A percentile compares a stretch with the other conserved stretches of the same genome.
These are phyloP conservation scores for Zygoascus tannicola DNA, from an alignment of 805 yeast species.

Conservation along the genomic window DNA sequence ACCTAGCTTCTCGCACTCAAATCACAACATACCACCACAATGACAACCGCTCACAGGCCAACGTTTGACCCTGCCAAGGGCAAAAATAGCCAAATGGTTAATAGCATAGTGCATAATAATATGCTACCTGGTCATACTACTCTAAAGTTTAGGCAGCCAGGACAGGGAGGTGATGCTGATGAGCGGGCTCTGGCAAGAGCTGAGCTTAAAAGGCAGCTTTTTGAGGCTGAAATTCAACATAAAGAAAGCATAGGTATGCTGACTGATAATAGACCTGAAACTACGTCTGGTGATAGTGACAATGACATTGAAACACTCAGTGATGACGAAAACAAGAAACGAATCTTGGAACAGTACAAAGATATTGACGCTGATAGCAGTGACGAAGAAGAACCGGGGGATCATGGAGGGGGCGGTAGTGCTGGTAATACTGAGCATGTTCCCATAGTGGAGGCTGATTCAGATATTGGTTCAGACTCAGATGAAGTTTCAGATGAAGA, in stretches of 20 bases:
- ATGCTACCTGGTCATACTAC: slow-evolving; percentile 46
- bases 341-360: slow-evolving; percentile 7
- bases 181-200: slow-evolving; percentile 11
- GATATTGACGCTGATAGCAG: slow-evolving; percentile 8
- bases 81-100: slow-evolving; percentile 35
- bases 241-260: slow-evolving; percentile 10
- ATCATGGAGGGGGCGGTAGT: neutral
- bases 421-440: too few relatives aligned
- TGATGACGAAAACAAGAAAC: slow-evolving; percentile 12
- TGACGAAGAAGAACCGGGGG: slow-evolving; percentile 5
- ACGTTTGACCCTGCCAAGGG: slow-evolving; percentile 59
- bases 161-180: slow-evolving; percentile 26
- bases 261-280: slow-evolving; percentile 1
- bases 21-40: slow-evolving; percentile 18
- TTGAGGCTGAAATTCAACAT: slow-evolving; percentile 18
- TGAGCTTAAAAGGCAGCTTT: slow-evolving; percentile 20
- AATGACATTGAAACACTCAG: slow-evolving; percentile 14
- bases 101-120: slow-evolving; percentile 44
- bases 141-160: slow-evolving; percentile 38
- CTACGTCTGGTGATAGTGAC: slow-evolving; percentile 7
- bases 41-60: slow-evolving; percentile 67
- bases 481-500: slow-evolving; percentile 27
- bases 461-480: slow-evolving; percentile 7
- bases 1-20: too few relatives aligned
- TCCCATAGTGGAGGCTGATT: neutral